phyloP scores from a whole-genome alignment of 75 land plant genomes.

The Ceratopteris richardii region DNA sequence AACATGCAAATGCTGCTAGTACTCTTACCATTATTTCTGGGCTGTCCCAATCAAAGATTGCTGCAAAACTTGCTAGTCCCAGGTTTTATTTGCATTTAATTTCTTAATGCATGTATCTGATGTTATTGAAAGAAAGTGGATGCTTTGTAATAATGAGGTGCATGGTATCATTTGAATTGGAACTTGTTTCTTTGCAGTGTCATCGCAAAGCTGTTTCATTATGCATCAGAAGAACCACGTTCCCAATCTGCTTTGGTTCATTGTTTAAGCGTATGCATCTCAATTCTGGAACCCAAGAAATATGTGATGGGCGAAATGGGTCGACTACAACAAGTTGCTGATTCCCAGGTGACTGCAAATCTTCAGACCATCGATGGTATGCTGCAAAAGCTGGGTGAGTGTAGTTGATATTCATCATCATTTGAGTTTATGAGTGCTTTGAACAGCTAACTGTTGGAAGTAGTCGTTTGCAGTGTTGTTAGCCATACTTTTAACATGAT shows the following conservation, averaged over 20 bases:
- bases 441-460: not conserved
- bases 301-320: slow-evolving; percentile 25
- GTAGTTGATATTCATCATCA: too few species aligned
- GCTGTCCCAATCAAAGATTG: slow-evolving; percentile 71
- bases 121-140: too few species aligned
- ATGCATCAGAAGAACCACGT: slow-evolving; percentile 72
- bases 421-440: too few species aligned
- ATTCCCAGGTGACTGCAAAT: slow-evolving; percentile 43
- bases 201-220: slow-evolving; percentile 65
- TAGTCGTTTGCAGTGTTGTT: not conserved
- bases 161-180: not conserved
- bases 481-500: not conserved
- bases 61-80: slow-evolving; percentile 72
- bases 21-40: slow-evolving; percentile 69
- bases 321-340: slow-evolving; percentile 46
- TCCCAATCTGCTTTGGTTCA: slow-evolving; percentile 90
- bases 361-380: slow-evolving; percentile 86
- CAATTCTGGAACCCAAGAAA: slow-evolving; percentile 85
- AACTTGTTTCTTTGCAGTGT: slow-evolving; percentile 47
- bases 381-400: slow-evolving; percentile 79
- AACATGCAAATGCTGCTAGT: slow-evolving; percentile 90
- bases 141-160: too few species aligned
- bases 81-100: slow-evolving; percentile 30
- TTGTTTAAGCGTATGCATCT: slow-evolving; percentile 74
- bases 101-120: not conserved